Evolutionary conservation across 1,139 yeast species (phyloP).

Genomic region (Eremothecium cymbalariae): DNA sequence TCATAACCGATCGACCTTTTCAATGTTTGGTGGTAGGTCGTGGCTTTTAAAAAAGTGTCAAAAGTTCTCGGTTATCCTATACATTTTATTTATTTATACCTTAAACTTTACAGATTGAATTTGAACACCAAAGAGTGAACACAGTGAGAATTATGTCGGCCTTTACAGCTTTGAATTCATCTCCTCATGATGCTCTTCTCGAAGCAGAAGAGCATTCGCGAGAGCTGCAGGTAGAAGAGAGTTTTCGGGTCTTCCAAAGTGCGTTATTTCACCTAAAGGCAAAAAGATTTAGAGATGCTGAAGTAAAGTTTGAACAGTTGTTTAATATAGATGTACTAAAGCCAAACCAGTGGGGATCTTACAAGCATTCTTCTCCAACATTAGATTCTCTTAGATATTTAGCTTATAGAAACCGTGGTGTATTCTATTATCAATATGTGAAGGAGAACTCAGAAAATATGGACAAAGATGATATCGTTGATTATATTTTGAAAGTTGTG

Average conservation of each 20-base stretch:
- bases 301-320: slow-evolving; percentile 48
- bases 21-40: no score
- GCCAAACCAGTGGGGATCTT: slow-evolving; percentile 41
- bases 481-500: slow-evolving; percentile 34
- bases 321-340: slow-evolving; percentile 62
- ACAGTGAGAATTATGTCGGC: slow-evolving; percentile 39
- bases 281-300: slow-evolving; percentile 43
- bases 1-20: slow-evolving; percentile 6
- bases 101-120: background rate
- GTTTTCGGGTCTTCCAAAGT: slow-evolving; percentile 62
- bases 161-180: slow-evolving; percentile 71
- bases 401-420: slow-evolving; percentile 74
- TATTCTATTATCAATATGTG: slow-evolving; percentile 52
- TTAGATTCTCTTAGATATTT: slow-evolving; percentile 66
- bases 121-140: background rate
- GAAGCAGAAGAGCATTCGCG: slow-evolving; percentile 84
- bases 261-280: slow-evolving; percentile 59
- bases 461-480: slow-evolving; percentile 26
- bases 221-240: slow-evolving; percentile 78
- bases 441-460: slow-evolving; percentile 15
- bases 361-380: slow-evolving; percentile 51
- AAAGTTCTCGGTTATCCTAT: no score
- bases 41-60: no score
- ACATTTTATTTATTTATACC: slow-evolving; percentile 1
- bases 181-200: slow-evolving; percentile 58